Conservation (phyloP, 2,329 filamentous ascomycete species). For the Colletotrichum graminicola region DNA sequence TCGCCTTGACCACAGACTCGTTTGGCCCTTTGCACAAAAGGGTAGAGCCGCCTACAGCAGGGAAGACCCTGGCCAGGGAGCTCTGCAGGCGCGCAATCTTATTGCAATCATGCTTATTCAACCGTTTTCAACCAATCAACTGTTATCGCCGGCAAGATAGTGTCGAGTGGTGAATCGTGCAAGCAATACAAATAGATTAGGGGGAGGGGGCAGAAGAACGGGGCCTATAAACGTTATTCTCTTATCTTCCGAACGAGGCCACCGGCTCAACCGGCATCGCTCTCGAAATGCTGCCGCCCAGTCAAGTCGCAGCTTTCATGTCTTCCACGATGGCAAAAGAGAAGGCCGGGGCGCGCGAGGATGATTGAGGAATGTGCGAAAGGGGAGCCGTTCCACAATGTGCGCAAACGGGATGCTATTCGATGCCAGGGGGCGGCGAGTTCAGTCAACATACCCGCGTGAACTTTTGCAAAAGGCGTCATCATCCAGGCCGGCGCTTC, state of each 20-base stretch:
- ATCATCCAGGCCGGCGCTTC: background rate
- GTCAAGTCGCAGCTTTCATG: constrained; percentile 1
- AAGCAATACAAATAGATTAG: background rate
- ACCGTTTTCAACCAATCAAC: constrained; percentile 3
- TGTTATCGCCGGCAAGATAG: constrained; percentile 21
- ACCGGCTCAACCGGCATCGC: constrained; percentile 37
- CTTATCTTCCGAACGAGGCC: constrained; percentile 31
- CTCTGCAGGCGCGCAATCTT: constrained; percentile 32
- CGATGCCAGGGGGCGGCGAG: background rate
- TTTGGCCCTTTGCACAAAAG: too few species aligned
- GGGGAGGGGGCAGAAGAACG: background rate
- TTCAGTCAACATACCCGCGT: background rate
- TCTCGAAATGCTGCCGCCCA: background rate
- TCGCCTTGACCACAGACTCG: too few species aligned
- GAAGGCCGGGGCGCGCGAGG: constrained; percentile 18
- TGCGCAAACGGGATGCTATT: background rate
- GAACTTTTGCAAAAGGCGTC: constrained; percentile 33
- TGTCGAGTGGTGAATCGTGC: background rate
- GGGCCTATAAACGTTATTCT: background rate
- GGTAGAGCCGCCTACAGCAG: constrained; percentile 6
- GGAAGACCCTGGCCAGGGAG: constrained; percentile 21
- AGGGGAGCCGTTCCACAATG: background rate
- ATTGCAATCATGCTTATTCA: constrained; percentile 39
- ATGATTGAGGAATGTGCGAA: constrained; percentile 39
- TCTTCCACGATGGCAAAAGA: background rate